These are phyloP conservation scores for Santalum album DNA, from an alignment of 164 flowering plant species.

Conservation along the genomic window DNA sequence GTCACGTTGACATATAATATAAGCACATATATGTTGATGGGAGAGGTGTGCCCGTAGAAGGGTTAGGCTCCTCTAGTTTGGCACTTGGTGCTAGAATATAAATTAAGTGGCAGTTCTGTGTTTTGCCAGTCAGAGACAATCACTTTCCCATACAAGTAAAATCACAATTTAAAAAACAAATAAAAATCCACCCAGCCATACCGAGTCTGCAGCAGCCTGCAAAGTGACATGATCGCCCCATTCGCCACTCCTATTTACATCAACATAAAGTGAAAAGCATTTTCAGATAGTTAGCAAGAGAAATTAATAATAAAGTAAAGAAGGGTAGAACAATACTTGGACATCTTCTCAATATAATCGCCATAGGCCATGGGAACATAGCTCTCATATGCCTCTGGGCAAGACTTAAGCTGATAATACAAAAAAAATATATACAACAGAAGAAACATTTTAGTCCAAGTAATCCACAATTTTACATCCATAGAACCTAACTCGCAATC, in stretches of 20 bases:
- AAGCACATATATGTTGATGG: no score
- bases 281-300: neutral
- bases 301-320: neutral
- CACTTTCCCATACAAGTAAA: no score
- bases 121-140: no score
- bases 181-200: no score
- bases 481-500: neutral
- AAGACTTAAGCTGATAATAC: conserved; percentile 48
- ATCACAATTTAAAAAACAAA: no score
- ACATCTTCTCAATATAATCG: conserved; percentile 78
- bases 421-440: conserved; percentile 11
- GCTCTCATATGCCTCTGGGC: conserved; percentile 57
- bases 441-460: conserved; percentile 2
- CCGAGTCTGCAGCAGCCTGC: conserved; percentile 96
- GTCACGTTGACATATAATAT: no score
- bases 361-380: conserved; percentile 85
- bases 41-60: no score
- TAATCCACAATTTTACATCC: neutral
- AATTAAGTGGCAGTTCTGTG: no score
- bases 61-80: no score
- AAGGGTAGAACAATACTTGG: conserved; percentile 36
- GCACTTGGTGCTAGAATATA: no score
- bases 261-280: conserved; percentile 10
- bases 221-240: conserved; percentile 94
- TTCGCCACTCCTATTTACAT: conserved; percentile 63